Evolutionary conservation across 495 filamentous ascomycete genomes (phyloP), one percentile per base, ranked within the genome.

Genomic region (Sphaerosporella brunnea): DNA sequence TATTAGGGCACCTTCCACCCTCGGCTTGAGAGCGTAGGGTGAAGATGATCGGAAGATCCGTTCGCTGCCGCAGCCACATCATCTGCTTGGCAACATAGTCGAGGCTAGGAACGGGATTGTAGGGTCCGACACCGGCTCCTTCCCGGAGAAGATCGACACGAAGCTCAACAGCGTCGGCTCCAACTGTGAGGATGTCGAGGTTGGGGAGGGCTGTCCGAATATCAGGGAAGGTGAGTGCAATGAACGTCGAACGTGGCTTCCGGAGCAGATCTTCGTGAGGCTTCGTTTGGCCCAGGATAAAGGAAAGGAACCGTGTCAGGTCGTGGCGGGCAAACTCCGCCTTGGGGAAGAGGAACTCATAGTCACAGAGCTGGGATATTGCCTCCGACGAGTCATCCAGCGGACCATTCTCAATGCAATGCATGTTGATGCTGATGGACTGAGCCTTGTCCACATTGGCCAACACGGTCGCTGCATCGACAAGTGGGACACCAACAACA

Each of bases 211-310:
- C 82, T 24, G 82, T 77, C 54, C 75, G 79, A 2, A 90, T 82
- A 59, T 87, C 82, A 0, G 83, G 80, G 50, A 90, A 90, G 2
- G 83, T 90, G 0, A 81, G 84, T 32, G 82, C 86, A 48, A 90
- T 84, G 52, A 86, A 75, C 60, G 80, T 85, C 0, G 82, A 87
- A 36, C 81, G 69, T 23, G 71, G 71, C 55, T 86, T 87, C 32
- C 73, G 75, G 62, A 80, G 74, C 49, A 90, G 63, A 28, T 79
- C 75, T 50, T 78, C 77, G 58, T 87, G 81, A 25, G 78, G 78
- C 47, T 71, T 72, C 37, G 77, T 73, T 64, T 87, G 80, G 1
- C 83, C 82, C 23, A 86, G 69, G 24, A 80, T 77, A 57, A 85
- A 73, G 4, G 79, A 78, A 20, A 85, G 68, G 54, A 87, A 87